A percentile compares a stretch with the other conserved stretches of the same genome.
Evolutionary conservation across 179 eudicot species (phyloP).

Genomic region (Corrigiola litoralis): DNA sequence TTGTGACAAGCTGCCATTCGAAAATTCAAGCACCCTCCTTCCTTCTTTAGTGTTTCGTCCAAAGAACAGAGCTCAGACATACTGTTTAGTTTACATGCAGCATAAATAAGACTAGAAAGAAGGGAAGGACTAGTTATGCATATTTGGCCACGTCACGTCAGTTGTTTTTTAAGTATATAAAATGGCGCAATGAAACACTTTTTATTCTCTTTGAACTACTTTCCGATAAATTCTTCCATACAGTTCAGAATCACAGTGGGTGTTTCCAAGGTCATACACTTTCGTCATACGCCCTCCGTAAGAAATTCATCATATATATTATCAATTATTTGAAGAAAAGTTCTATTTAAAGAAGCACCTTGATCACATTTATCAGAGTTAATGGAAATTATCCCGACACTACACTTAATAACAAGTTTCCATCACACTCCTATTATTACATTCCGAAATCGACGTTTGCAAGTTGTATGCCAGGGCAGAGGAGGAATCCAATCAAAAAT

Average conservation of each 20-base stretch:
- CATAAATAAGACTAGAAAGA: slow-evolving; percentile 21
- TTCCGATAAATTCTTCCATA: slow-evolving; percentile 19
- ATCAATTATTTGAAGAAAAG: neutral
- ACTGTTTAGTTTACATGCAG: slow-evolving; percentile 1
- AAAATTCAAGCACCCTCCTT: neutral
- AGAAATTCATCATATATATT: neutral
- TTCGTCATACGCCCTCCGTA: slow-evolving; percentile 11
- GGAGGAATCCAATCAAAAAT: too few species aligned
- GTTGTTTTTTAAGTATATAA: slow-evolving; percentile 15
- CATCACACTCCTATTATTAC: too few species aligned
- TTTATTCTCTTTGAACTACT: slow-evolving; percentile 18
- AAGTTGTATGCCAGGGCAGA: too few species aligned
- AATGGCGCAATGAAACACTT: slow-evolving; percentile 4
- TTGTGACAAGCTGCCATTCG: slow-evolving; percentile 28
- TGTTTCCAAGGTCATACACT: slow-evolving; percentile 19
- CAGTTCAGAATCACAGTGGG: slow-evolving; percentile 7
- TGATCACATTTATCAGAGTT: neutral
- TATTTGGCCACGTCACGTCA: slow-evolving; percentile 18
- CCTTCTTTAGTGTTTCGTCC: neutral
- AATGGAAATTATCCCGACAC: neutral
- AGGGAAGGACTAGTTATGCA: slow-evolving; percentile 17
- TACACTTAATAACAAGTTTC: neutral
- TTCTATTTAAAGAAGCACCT: neutral
- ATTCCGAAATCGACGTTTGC: too few species aligned
- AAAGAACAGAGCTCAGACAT: slow-evolving; percentile 1